A percentile compares a stretch with the other conserved stretches of the same genome.
These are phyloP conservation scores for Volvox carteri DNA, from an alignment of 163 green algal species.

Conservation along the genomic window DNA sequence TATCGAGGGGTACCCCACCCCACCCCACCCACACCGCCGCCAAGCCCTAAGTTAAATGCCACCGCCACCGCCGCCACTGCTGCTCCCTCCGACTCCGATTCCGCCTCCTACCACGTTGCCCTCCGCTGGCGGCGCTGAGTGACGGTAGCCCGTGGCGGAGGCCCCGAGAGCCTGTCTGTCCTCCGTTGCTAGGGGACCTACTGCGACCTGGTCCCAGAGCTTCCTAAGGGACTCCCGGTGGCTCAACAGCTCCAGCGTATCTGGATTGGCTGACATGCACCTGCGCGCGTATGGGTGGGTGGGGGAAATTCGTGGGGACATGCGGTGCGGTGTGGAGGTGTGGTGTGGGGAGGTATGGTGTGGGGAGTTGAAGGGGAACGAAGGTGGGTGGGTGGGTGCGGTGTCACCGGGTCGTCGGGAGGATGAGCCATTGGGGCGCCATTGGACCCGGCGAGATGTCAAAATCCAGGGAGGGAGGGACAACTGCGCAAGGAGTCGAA, in stretches of 20 bases:
- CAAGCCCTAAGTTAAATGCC: too few species aligned
- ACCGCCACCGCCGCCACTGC: too few species aligned
- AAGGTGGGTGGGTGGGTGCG: neutral
- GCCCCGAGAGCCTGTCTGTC: too few species aligned
- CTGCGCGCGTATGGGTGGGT: neutral
- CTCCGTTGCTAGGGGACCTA: too few species aligned
- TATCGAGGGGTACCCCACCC: too few species aligned
- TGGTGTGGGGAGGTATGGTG: neutral
- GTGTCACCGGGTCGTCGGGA: neutral
- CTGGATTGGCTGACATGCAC: constrained; percentile 31
- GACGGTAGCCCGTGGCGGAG: too few species aligned
- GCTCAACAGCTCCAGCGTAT: constrained; percentile 13
- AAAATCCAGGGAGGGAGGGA: neutral
- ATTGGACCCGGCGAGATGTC: neutral
- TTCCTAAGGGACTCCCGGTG: neutral
- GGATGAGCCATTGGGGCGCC: neutral
- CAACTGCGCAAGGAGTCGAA: neutral
- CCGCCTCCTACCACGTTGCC: too few species aligned
- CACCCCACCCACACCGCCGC: too few species aligned
- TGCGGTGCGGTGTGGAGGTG: neutral
- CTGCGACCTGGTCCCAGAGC: neutral
- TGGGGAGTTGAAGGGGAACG: neutral
- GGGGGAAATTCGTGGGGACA: too few species aligned
- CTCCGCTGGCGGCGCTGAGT: too few species aligned
- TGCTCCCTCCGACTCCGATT: too few species aligned